Conservation (phyloP, 306 rosid species). For the Cotoneaster glaucophyllus region DNA sequence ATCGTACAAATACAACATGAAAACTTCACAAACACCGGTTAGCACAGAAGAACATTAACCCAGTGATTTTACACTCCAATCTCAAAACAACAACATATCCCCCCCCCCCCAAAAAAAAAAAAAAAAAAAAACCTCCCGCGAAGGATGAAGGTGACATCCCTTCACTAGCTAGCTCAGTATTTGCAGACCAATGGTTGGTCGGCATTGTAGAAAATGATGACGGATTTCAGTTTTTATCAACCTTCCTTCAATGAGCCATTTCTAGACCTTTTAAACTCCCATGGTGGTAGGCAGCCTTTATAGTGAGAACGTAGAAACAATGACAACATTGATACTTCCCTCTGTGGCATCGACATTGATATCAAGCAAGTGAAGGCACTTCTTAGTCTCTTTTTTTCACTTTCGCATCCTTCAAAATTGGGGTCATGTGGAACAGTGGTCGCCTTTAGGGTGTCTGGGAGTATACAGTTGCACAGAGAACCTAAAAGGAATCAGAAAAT, state of each 20-base stretch:
- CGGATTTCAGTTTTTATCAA: slow-evolving; percentile 19
- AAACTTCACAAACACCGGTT: slow-evolving; percentile 13
- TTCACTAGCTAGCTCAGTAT: not conserved
- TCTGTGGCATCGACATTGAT: slow-evolving; percentile 68
- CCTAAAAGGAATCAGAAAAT: slow-evolving; percentile 41
- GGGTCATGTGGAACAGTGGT: slow-evolving; percentile 52
- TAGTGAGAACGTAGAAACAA: slow-evolving; percentile 83
- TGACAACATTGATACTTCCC: slow-evolving; percentile 81
- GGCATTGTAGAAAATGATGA: not conserved
- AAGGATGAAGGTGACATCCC: slow-evolving; percentile 10
- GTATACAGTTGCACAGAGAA: slow-evolving; percentile 77
- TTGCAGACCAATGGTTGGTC: slow-evolving; percentile 20
- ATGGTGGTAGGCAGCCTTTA: slow-evolving; percentile 87
- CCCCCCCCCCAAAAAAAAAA: no score
- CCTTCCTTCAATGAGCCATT: slow-evolving; percentile 52
- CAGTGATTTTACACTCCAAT: slow-evolving; percentile 24
- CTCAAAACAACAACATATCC: slow-evolving; percentile 31
- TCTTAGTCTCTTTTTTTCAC: slow-evolving; percentile 62
- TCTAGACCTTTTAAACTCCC: slow-evolving; percentile 67
- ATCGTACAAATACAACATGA: slow-evolving; percentile 26
- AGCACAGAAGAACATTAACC: not conserved
- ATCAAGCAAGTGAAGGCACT: slow-evolving; percentile 68
- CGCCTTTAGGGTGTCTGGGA: slow-evolving; percentile 74
- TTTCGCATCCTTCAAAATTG: slow-evolving; percentile 43
- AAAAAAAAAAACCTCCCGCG: no score